Evolutionary conservation across 352 stramenopile genomes (phyloP), one percentile per base, ranked within the genome.

Genomic region (Pilasporangium apinafurcum): DNA sequence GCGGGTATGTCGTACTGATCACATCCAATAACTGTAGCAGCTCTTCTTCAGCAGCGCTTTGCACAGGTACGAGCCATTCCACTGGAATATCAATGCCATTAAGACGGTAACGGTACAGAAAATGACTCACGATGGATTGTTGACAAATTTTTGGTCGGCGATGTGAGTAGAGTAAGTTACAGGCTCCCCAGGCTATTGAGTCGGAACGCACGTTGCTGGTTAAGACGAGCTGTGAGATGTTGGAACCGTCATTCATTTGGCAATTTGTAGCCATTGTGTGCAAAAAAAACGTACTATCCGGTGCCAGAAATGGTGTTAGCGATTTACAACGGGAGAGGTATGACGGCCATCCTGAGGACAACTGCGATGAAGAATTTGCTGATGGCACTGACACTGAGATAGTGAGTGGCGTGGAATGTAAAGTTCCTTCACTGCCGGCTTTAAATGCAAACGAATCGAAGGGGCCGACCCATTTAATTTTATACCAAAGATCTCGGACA

Each of bases 111-210:
- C 51, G 37, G 3, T 39, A 20, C 17, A 59, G 20, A 28, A 55
- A 65, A 26, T 53, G 50, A 38, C 21, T 44, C 2, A 61, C 51
- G 17, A 65, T 57, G 32, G 49, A 39, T 10, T 34, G 33, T 13
- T 51, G 51, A n/a, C 56, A 65, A 16, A 65, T 42, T n/a, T 49
- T 42, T n/a, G 51, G 56, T 5, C 49, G 52, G 16, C 52, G 56
- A 16, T 53, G 40, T 14, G 47, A 37, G 25, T 51, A 53, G 2
- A 63, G 39, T 28, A 65, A 38, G 20, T 48, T 41, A 31, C 56
- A 65, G 14, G 37, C 46, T 0, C 46, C 52, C 56, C 56, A 65
- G 24, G 53, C 51, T 31, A 65, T 58, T n/a, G 56, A 51, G 38
- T 62, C 56, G 5, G 51, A 21, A 1, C 56, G 46, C 29, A 58